Evolutionary conservation across 1,284 basidiomycete species (phyloP).

Genomic region (Fomes fomentarius): DNA sequence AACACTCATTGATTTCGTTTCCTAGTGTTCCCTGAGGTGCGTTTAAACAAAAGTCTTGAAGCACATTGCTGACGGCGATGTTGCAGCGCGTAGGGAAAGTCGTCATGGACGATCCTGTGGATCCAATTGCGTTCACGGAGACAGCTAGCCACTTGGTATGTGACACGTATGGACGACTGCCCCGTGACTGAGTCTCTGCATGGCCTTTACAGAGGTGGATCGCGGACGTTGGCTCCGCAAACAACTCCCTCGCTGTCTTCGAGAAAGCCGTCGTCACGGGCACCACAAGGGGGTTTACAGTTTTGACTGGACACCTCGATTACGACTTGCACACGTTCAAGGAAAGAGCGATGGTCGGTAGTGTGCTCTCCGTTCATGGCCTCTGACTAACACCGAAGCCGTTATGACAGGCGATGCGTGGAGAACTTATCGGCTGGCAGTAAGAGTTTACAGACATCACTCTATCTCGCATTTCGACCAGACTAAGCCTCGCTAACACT

Average conservation of each 20-base stretch:
- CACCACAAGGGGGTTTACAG: no score
- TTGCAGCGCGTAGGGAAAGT: not conserved
- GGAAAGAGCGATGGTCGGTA: not conserved
- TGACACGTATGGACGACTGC: not conserved
- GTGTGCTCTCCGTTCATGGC: not conserved
- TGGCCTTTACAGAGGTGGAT: no score
- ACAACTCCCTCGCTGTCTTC: no score
- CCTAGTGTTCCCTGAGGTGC: constrained; percentile 9
- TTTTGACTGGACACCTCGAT: no score
- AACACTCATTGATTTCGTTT: not conserved
- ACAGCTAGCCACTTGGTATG: not conserved
- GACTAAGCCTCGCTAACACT: not conserved
- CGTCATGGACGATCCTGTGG: not conserved
- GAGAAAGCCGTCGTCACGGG: no score
- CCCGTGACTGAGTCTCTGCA: not conserved
- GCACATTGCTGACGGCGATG: not conserved
- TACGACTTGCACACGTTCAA: not conserved
- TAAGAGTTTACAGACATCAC: not conserved
- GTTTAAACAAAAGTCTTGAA: not conserved
- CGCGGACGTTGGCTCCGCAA: no score
- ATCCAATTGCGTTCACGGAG: not conserved
- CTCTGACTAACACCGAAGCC: not conserved
- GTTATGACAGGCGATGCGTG: not conserved
- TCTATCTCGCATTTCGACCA: not conserved
- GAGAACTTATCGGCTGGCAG: not conserved